Evolutionary conservation across 1,139 yeast genomes (phyloP).

Genomic region (Hansenula sp.): DNA sequence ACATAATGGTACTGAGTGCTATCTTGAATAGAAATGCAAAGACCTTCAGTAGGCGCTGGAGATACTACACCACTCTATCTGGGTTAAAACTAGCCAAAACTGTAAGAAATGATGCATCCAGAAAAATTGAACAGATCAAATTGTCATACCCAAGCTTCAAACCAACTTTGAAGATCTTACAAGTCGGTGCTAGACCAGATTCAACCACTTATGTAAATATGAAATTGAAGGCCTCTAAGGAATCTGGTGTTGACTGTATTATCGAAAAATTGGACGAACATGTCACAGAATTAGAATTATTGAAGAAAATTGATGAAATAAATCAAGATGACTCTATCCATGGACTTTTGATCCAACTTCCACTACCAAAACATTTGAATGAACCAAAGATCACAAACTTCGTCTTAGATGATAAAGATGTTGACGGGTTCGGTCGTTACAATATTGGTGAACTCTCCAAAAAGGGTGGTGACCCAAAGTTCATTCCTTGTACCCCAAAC

Average conservation of each 20-base stretch:
- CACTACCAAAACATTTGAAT: conserved; percentile 66
- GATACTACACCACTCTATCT: conserved; percentile 32
- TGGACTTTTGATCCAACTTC: conserved; percentile 71
- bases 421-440: conserved; percentile 74
- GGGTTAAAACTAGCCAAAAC: conserved; percentile 33
- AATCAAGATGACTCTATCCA: conserved; percentile 64
- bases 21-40: background rate
- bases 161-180: conserved; percentile 67
- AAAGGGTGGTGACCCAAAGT: conserved; percentile 66
- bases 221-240: conserved; percentile 68
- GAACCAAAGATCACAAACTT: conserved; percentile 67
- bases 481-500: conserved; percentile 78
- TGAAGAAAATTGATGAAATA: conserved; percentile 50
- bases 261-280: conserved; percentile 55
- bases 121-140: conserved; percentile 49
- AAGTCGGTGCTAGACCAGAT: conserved; percentile 75
- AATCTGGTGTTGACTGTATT: conserved; percentile 59
- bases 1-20: background rate
- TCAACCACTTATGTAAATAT: conserved; percentile 74
- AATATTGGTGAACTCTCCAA: conserved; percentile 76
- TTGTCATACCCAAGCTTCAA: conserved; percentile 46
- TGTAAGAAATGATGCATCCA: conserved; percentile 31
- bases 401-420: conserved; percentile 67
- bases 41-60: conserved; percentile 16
- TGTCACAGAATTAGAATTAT: conserved; percentile 51